A percentile compares a stretch with the other conserved stretches of the same genome.
Conservation (phyloP, 306 rosid species). For the Cicer yamashitae region DNA sequence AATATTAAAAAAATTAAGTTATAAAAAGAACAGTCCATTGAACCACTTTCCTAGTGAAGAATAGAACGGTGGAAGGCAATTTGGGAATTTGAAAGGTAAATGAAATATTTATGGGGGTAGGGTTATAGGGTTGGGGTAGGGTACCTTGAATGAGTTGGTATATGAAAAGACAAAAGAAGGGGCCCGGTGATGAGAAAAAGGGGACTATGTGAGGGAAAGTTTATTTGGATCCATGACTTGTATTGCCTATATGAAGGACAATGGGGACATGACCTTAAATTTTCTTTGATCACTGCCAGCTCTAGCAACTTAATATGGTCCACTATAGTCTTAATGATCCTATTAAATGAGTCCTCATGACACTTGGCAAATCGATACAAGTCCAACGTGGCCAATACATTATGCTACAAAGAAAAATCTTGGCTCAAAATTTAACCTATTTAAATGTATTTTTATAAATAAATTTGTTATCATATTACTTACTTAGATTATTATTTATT, state of each 20-base stretch:
- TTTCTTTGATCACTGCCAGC: constrained; percentile 67
- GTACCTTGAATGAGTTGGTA: constrained; percentile 48
- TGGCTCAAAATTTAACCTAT: too few species aligned
- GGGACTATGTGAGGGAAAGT: constrained; percentile 16
- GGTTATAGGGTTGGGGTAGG: constrained; percentile 44
- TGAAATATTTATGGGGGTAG: constrained; percentile 56
- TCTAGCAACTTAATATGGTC: constrained; percentile 59
- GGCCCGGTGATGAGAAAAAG: constrained; percentile 36
- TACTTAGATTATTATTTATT: too few species aligned
- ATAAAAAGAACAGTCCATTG: too few species aligned
- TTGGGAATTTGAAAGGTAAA: constrained; percentile 39
- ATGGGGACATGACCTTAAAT: constrained; percentile 68
- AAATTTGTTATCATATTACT: too few species aligned
- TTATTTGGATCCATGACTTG: constrained; percentile 44
- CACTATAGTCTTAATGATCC: constrained; percentile 55
- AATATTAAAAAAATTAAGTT: too few species aligned
- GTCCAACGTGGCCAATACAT: constrained; percentile 41
- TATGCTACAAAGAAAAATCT: neutral
- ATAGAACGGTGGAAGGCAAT: constrained; percentile 8
- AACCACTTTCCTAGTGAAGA: too few species aligned
- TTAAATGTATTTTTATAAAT: too few species aligned
- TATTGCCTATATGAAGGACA: constrained; percentile 48
- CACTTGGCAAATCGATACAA: constrained; percentile 47
- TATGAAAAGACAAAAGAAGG: constrained; percentile 50
- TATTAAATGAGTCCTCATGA: constrained; percentile 47